These are phyloP conservation scores for Daldinia grandis DNA, from an alignment of 495 filamentous ascomycete genomes.

Conservation along the genomic window DNA sequence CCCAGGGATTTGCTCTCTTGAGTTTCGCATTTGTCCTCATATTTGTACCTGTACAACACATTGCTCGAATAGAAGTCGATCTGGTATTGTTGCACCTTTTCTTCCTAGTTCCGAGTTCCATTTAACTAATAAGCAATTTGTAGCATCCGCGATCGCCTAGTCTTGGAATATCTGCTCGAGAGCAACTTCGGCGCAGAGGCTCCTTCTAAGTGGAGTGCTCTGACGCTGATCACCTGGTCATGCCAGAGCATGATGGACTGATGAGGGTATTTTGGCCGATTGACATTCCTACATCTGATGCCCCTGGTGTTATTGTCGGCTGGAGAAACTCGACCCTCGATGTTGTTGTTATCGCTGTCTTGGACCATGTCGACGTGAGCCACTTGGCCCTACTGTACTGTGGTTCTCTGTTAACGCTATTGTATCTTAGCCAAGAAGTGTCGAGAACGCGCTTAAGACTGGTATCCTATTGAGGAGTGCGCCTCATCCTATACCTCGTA, in stretches of 20 bases:
- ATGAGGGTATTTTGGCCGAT: slow-evolving; percentile 98
- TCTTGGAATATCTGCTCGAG: slow-evolving; percentile 89
- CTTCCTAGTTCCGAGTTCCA: slow-evolving; percentile 5
- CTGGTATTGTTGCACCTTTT: slow-evolving; percentile 48
- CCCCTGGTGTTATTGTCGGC: slow-evolving; percentile 86
- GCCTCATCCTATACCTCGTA: slow-evolving; percentile 79
- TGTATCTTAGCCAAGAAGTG: slow-evolving; percentile 65
- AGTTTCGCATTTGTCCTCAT: slow-evolving; percentile 54
- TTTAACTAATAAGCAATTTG: slow-evolving; percentile 7
- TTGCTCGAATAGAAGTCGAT: slow-evolving; percentile 55
- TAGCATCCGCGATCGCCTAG: slow-evolving; percentile 86
- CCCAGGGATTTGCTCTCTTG: slow-evolving; percentile 54
- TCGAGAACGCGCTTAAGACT: slow-evolving; percentile 86
- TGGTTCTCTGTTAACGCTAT: slow-evolving; percentile 16
- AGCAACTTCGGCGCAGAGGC: slow-evolving; percentile 91
- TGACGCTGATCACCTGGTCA: slow-evolving; percentile 55
- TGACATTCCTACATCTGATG: slow-evolving; percentile 76
- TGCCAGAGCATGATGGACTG: slow-evolving; percentile 94
- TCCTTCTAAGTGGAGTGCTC: slow-evolving; percentile 74
- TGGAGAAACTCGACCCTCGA: slow-evolving; percentile 95
- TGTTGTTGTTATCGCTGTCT: slow-evolving; percentile 84
- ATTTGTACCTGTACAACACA: slow-evolving; percentile 57
- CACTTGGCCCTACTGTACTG: neutral
- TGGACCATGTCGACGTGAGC: slow-evolving; percentile 90
- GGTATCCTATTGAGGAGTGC: slow-evolving; percentile 85